phyloP scores from a whole-genome alignment of 2,329 filamentous ascomycete genomes.

The Amauroascus niger region DNA sequence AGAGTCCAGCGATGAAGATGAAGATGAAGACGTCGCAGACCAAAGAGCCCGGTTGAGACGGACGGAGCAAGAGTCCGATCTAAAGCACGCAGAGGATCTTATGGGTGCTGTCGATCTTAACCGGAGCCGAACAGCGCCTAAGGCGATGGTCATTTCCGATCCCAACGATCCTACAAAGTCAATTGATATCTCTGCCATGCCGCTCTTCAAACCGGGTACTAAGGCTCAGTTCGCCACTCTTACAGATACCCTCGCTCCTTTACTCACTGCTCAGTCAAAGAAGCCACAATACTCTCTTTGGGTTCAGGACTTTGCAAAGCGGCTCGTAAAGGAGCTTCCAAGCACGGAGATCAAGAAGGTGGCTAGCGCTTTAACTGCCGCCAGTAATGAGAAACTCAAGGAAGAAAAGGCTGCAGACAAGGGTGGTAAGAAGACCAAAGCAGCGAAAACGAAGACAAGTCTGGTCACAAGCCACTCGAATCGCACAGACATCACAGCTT shows the following conservation, averaged over 20 bases:
- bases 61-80: conserved; percentile 78
- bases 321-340: conserved; percentile 73
- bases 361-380: conserved; percentile 72
- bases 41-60: conserved; percentile 63
- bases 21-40: conserved; percentile 65
- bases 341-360: conserved; percentile 97
- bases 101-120: conserved; percentile 67
- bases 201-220: conserved; percentile 79
- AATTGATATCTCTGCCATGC: conserved; percentile 68
- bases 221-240: conserved; percentile 78
- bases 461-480: conserved; percentile 54
- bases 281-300: conserved; percentile 87
- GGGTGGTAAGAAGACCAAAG: conserved; percentile 93
- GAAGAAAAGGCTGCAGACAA: conserved; percentile 94
- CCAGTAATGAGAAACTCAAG: conserved; percentile 96
- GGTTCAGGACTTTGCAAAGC: conserved; percentile 81
- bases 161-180: conserved; percentile 69
- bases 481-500: conserved; percentile 60
- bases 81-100: conserved; percentile 82
- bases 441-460: conserved; percentile 85
- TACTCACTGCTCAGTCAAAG: conserved; percentile 65
- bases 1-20: conserved; percentile 56
- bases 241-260: conserved; percentile 66
- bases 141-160: conserved; percentile 50
- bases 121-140: conserved; percentile 54